Evolutionary conservation across 2,329 filamentous ascomycete genomes (phyloP), one percentile per base, ranked within the genome.

Genomic region (Alternaria panax): DNA sequence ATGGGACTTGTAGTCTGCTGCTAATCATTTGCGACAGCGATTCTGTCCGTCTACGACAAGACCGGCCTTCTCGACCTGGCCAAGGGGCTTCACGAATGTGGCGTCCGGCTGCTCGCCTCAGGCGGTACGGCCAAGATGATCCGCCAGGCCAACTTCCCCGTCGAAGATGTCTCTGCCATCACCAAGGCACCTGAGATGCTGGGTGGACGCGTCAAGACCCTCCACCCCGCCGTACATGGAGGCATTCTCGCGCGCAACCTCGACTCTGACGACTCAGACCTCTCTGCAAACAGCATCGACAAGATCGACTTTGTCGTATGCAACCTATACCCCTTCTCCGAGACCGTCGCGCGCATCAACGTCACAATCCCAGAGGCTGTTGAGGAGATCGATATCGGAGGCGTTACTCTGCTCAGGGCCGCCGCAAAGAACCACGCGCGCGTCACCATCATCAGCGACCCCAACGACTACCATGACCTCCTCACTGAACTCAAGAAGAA

Each of bases 311-410:
- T 77, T 50, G 77, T 79, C 54, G 80, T 99, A 78, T 98, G 95
- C 90, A 99, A 99, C 83, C 87, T 99, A 42, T 98, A 99, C 81
- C 95, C 95, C 12, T 99, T 99, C 88, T 97, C 97, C 84, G 93
- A 98, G 79, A 99, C 95, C 30, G 89, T 99, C 71, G 91, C 93
- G 72, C 96, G 97, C 86, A 89, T 96, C 83, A 96, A 97, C 75
- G 95, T 99, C 74, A 98, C 94, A 62, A 92, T 99, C 64, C 88
- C 92, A 51, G 94, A 99, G 82, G 95, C 95, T 51, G 94, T 99
- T 38, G 95, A 99, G 83, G 95, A 99, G 84, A 96, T 99, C 74
- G 95, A 99, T 81, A 97, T 99, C 77, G 95, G 78, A 62, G 95
- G 95, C 72, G 95, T 99, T 52, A 99, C 95, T 38, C 89, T 99